Percentiles rank a stretch among this genome's conserved stretches.
Evolutionary conservation across 116 monocot species (phyloP).

Genomic region (Cymodocea nodosa): DNA sequence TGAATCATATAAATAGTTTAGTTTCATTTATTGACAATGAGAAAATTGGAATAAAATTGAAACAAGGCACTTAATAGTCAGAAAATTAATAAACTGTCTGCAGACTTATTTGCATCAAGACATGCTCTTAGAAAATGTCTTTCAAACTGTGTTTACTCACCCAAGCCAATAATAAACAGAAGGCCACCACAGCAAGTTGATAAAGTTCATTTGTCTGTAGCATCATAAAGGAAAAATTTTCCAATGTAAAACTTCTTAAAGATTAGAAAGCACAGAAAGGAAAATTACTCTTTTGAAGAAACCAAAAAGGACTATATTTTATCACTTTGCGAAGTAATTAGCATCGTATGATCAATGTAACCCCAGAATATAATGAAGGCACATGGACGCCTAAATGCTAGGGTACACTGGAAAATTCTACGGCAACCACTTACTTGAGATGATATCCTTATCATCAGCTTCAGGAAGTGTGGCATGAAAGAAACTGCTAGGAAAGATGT

Average conservation of each 20-base stretch:
- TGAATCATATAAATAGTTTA: no score
- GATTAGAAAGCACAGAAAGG: not conserved
- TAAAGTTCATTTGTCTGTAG: conserved; percentile 94
- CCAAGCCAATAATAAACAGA: conserved; percentile 84
- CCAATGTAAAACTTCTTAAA: no score
- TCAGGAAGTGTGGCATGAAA: conserved; percentile 74
- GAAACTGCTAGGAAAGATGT: conserved; percentile 59
- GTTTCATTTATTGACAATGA: no score
- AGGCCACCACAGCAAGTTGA: conserved; percentile 80
- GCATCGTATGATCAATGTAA: no score
- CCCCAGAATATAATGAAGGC: no score
- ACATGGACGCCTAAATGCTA: no score
- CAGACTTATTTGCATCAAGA: not conserved
- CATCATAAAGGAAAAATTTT: not conserved
- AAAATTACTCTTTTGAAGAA: not conserved
- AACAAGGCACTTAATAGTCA: no score
- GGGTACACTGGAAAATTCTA: not conserved
- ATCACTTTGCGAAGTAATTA: no score
- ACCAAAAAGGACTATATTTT: not conserved
- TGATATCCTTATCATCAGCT: conserved; percentile 82
- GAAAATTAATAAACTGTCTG: no score
- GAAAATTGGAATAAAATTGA: no score
- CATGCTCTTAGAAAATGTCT: not conserved
- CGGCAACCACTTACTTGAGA: conserved; percentile 50
- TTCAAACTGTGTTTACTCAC: conserved; percentile 25